phyloP scores from a whole-genome alignment of 208 protist genomes.

The Angomonas ambiguus region DNA sequence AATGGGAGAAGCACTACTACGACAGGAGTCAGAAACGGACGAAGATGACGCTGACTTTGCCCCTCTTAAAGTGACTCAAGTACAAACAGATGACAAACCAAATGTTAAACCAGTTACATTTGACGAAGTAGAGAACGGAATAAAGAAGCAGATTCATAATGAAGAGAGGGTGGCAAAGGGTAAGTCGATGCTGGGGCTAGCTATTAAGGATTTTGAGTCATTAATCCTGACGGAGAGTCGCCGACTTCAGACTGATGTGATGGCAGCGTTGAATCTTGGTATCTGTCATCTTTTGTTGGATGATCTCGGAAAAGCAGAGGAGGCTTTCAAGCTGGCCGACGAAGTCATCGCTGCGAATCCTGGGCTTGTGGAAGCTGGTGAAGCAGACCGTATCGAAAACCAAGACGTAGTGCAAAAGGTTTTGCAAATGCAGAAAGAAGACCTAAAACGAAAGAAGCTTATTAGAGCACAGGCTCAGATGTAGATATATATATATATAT shows the following conservation, averaged over 20 bases:
- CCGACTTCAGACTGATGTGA: slow-evolving; percentile 27
- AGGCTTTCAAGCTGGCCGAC: slow-evolving; percentile 50
- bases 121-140: slow-evolving; percentile 27
- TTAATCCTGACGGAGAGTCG: background rate
- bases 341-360: slow-evolving; percentile 61
- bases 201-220: slow-evolving; percentile 3
- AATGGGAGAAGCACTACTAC: slow-evolving; percentile 33
- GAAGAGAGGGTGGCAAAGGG: slow-evolving; percentile 16
- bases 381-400: slow-evolving; percentile 62
- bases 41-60: slow-evolving; percentile 49
- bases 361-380: slow-evolving; percentile 45
- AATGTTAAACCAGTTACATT: slow-evolving; percentile 9
- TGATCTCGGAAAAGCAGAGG: slow-evolving; percentile 52
- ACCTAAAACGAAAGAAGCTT: slow-evolving; percentile 36
- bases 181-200: background rate
- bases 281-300: slow-evolving; percentile 59
- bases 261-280: slow-evolving; percentile 63
- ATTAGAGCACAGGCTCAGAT: background rate
- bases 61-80: slow-evolving; percentile 25
- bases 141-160: slow-evolving; percentile 20
- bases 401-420: slow-evolving; percentile 44
- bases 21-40: slow-evolving; percentile 18
- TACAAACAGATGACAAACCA: slow-evolving; percentile 17
- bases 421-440: slow-evolving; percentile 45
- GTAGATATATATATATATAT: background rate